Conservation (phyloP, 345 rosid species). For the Mangifera indica region DNA sequence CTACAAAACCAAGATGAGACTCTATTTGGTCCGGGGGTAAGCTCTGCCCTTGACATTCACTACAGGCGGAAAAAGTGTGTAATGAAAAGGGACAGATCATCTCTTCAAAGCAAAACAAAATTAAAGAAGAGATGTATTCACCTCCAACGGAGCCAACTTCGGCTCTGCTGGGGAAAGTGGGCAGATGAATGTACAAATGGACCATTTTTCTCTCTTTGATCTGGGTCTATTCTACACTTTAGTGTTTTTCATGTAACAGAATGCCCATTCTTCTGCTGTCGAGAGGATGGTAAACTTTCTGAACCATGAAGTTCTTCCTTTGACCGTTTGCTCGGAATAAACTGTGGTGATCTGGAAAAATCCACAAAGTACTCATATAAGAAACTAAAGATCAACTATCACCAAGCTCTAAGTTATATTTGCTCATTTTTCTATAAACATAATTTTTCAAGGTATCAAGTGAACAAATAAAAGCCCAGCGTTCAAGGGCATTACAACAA, state of each 20-base stretch:
- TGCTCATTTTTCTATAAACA: too few relatives aligned
- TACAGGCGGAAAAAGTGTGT: conserved; percentile 4
- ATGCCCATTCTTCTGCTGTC: conserved; percentile 30
- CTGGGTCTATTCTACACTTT: too few relatives aligned
- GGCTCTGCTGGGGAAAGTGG: background rate
- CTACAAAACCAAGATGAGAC: background rate
- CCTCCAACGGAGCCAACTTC: conserved; percentile 7
- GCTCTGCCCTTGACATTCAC: conserved; percentile 2
- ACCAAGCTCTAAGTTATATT: background rate
- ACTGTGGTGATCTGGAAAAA: conserved; percentile 28
- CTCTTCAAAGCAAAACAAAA: conserved; percentile 16
- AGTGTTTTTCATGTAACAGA: conserved; percentile 17
- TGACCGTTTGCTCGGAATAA: conserved; percentile 28
- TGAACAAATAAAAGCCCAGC: too few relatives aligned
- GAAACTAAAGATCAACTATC: background rate
- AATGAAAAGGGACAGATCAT: conserved; percentile 9
- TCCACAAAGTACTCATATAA: background rate
- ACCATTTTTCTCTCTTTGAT: background rate
- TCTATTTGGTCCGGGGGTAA: background rate
- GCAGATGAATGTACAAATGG: conserved; percentile 10
- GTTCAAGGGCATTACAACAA: too few relatives aligned
- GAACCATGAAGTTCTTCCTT: conserved; percentile 30
- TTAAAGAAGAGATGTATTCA: background rate
- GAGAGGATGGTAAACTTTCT: conserved; percentile 13
- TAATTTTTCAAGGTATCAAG: too few relatives aligned